Percentiles rank a stretch among this genome's conserved stretches.
Evolutionary conservation across 768 basidiomycete genomes (phyloP).

Genomic region (Hortiboletus flavorubellus): DNA sequence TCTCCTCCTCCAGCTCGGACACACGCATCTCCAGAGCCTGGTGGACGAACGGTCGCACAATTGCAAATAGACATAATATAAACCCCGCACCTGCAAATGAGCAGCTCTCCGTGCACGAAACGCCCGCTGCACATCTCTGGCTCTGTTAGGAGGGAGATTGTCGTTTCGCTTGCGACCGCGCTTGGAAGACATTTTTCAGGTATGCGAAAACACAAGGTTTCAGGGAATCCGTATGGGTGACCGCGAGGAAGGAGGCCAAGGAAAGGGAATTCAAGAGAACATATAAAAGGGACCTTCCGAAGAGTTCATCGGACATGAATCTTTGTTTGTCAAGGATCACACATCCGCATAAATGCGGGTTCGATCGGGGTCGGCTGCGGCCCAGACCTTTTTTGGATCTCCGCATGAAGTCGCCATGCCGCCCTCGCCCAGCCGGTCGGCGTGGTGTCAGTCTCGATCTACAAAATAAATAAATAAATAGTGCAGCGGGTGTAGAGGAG

Average conservation of each 20-base stretch:
- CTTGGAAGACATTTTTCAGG: slow-evolving; percentile 70
- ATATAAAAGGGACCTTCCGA: slow-evolving; percentile 38
- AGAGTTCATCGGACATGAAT: slow-evolving; percentile 33
- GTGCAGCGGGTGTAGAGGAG: not conserved
- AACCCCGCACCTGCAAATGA: slow-evolving; percentile 65
- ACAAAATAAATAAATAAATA: not conserved
- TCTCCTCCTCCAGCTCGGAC: slow-evolving; percentile 81
- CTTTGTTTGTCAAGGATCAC: slow-evolving; percentile 35
- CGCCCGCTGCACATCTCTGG: slow-evolving; percentile 85
- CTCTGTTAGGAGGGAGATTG: slow-evolving; percentile 62
- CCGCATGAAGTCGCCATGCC: slow-evolving; percentile 31
- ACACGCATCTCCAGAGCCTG: slow-evolving; percentile 82
- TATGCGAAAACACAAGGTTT: slow-evolving; percentile 6
- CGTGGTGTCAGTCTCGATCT: slow-evolving; percentile 24
- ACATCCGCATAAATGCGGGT: slow-evolving; percentile 34
- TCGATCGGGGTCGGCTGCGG: slow-evolving; percentile 38
- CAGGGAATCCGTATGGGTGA: slow-evolving; percentile 22
- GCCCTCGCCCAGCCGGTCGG: slow-evolving; percentile 20
- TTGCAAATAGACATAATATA: slow-evolving; percentile 38
- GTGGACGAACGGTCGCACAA: slow-evolving; percentile 32
- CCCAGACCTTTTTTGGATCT: slow-evolving; percentile 35
- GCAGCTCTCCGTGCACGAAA: slow-evolving; percentile 87
- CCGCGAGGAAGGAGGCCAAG: slow-evolving; percentile 31
- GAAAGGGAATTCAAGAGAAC: slow-evolving; percentile 36
- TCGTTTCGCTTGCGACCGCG: slow-evolving; percentile 78